phyloP scores from a whole-genome alignment of 192 early-diverging fungal genomes.

The Funneliformis geosporum region DNA sequence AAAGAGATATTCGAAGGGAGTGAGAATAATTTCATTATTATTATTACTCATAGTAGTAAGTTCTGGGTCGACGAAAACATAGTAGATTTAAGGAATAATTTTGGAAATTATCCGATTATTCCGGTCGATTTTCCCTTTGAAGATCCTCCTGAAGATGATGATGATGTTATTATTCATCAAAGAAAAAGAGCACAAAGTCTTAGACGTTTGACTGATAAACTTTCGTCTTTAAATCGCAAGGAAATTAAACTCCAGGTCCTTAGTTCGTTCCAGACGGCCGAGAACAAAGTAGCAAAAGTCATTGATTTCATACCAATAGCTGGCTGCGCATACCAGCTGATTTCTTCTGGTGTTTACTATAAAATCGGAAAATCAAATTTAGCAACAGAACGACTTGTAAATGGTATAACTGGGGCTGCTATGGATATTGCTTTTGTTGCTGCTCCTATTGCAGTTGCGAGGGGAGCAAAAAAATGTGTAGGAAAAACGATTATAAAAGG shows the following conservation, averaged over 20 bases:
- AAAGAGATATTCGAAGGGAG: conserved; percentile 31
- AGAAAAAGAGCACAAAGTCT: not conserved
- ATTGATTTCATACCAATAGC: not conserved
- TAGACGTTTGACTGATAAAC: not conserved
- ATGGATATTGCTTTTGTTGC: too few species aligned
- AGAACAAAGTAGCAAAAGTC: not conserved
- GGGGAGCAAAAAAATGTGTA: too few species aligned
- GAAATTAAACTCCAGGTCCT: conserved; percentile 9
- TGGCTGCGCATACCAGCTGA: not conserved
- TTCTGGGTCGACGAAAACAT: conserved; percentile 26
- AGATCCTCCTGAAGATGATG: not conserved
- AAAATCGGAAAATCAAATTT: not conserved
- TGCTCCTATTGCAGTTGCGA: too few species aligned
- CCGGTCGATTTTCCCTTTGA: conserved; percentile 30
- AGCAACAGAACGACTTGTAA: not conserved
- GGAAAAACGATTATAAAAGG: too few species aligned
- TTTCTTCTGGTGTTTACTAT: conserved; percentile 16
- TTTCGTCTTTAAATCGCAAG: not conserved
- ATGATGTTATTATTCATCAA: not conserved
- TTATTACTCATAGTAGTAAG: conserved; percentile 30
- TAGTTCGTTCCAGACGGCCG: not conserved
- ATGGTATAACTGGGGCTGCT: too few species aligned
- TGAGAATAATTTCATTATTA: conserved; percentile 27
- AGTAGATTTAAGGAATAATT: not conserved
- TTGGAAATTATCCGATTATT: conserved; percentile 32